Base-by-base conservation (phyloP, 352 stramenopile genomes). In the Globisporangium nodosum region DNA sequence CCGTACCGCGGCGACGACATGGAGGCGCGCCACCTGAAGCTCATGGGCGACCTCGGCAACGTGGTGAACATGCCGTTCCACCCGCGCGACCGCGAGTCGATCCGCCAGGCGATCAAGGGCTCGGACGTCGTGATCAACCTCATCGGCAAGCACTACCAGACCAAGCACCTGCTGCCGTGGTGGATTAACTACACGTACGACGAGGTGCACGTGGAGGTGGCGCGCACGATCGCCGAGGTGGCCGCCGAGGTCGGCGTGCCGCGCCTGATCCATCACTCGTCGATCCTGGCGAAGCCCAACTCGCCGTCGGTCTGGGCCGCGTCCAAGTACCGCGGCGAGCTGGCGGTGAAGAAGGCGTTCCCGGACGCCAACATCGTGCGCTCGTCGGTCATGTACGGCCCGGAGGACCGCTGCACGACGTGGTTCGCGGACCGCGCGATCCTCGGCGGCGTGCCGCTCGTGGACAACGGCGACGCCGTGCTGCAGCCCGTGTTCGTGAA, bases 141-240 rank as follows among this genome's bases (percentile, higher is more conserved):
- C 12, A 88, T 99, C 53, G 96, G 96, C 50, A 99, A 99, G 68
- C 82, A 98, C 74, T 99, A 99, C 72, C 93, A 99, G 74, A 98
- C 96, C 37, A 97, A 96, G 76, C 86, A 97, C 70, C 71, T 97
- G 3, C 70, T 97, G 43, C 88, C 89, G 24, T 94, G 82, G 85
- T 94, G 87, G 82, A 96, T 95, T 85, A 92, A 98, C 76, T 99
- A 96, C 72, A 91, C 83, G 60, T 98, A 98, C 66, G 78, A 98
- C 48, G 95, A 99, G 60, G 87, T 97, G 48, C 94, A 99, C 76
- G 96, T 99, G 37, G 78, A 93, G 12, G 80, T 98, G n/a, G 83
- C 85, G 31, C 80, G 78, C 52, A 85, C 78, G 24, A 95, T 95
- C 61, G 85, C 85, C 46, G 82, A 92, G 65, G 75, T 90, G 54